Conservation (phyloP, 2,329 filamentous ascomycete species). For the Sporothrix dimorphospora region DNA sequence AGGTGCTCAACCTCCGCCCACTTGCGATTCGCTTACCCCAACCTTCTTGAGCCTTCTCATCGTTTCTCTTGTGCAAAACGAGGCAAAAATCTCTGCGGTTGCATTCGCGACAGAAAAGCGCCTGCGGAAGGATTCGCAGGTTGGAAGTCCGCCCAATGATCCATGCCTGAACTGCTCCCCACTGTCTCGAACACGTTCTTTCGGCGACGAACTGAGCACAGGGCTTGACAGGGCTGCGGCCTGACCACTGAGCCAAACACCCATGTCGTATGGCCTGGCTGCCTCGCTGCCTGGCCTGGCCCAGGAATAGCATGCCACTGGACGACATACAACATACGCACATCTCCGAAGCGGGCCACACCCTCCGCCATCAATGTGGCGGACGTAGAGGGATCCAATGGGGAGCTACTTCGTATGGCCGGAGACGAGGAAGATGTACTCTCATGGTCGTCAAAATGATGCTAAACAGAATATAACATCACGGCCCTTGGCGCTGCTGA, state of each 20-base stretch:
- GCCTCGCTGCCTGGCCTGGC: not conserved
- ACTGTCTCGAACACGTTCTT: not conserved
- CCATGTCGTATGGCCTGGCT: not conserved
- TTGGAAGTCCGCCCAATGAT: not conserved
- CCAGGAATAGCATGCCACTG: not conserved
- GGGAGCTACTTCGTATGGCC: not conserved
- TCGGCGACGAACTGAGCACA: not conserved
- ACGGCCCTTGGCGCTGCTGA: not conserved
- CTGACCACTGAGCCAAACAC: not conserved
- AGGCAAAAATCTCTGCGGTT: not conserved
- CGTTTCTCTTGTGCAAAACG: not conserved
- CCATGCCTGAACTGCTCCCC: not conserved
- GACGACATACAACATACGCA: no score
- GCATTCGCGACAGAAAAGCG: not conserved
- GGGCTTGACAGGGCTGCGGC: not conserved
- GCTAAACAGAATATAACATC: not conserved
- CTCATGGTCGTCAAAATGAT: not conserved
- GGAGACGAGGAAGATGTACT: not conserved
- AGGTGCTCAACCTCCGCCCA: not conserved
- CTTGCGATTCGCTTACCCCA: not conserved
- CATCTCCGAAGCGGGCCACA: not conserved
- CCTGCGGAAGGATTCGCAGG: not conserved
- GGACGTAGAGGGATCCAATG: not conserved
- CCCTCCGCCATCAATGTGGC: not conserved
- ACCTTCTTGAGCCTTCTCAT: not conserved